These are phyloP conservation scores for Exobasidium cylindrosporum DNA, from an alignment of 1,284 basidiomycete genomes.

Conservation along the genomic window DNA sequence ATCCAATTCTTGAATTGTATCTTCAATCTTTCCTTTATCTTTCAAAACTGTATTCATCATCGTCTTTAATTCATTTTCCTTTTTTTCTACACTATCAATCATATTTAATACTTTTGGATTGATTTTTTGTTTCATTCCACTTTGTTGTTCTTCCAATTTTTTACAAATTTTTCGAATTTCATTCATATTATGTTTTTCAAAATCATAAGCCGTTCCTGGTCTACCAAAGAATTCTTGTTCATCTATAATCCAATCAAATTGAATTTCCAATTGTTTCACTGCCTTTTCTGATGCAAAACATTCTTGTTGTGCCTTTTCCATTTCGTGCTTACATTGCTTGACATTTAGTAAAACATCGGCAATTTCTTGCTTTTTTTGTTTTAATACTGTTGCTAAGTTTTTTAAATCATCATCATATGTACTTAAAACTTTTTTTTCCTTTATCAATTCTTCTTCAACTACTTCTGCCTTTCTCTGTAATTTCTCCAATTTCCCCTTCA, in stretches of 20 bases:
- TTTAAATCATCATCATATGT: constrained; percentile 84
- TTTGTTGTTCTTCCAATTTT: constrained; percentile 76
- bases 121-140: constrained; percentile 87
- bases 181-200: constrained; percentile 68
- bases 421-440: constrained; percentile 79
- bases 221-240: constrained; percentile 88
- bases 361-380: constrained; percentile 74
- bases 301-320: constrained; percentile 60
- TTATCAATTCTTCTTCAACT: constrained; percentile 71
- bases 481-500: constrained; percentile 63
- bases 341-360: constrained; percentile 70
- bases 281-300: constrained; percentile 44
- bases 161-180: constrained; percentile 68
- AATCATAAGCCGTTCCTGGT: constrained; percentile 78
- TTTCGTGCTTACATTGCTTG: constrained; percentile 63
- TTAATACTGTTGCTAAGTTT: constrained; percentile 75
- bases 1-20: constrained; percentile 89
- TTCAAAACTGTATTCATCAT: constrained; percentile 85
- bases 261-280: constrained; percentile 67
- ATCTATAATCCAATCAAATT: constrained; percentile 81
- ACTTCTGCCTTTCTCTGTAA: constrained; percentile 62
- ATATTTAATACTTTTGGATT: constrained; percentile 93
- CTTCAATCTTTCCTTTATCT: constrained; percentile 94
- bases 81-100: constrained; percentile 97
- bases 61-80: constrained; percentile 78